Evolutionary conservation across 768 basidiomycete genomes (phyloP).

Genomic region (Lentinula sp.): DNA sequence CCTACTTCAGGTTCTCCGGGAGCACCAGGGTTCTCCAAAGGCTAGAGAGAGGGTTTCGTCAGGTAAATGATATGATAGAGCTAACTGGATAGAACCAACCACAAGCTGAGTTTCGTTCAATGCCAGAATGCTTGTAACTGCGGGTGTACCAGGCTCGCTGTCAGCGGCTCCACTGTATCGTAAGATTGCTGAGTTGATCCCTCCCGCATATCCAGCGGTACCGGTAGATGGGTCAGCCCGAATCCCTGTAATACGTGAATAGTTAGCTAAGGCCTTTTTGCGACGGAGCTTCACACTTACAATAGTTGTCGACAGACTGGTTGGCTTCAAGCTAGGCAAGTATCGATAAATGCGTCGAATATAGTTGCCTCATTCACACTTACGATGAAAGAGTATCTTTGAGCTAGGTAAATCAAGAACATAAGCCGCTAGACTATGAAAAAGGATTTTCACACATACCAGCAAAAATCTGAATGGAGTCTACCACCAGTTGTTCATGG

Average conservation of each 20-base stretch:
- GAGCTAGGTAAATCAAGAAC: constrained; percentile 8
- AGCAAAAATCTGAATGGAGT: constrained; percentile 31
- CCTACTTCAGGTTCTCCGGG: constrained; percentile 26
- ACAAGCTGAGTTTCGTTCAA: constrained; percentile 23
- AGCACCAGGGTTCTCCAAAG: constrained; percentile 15
- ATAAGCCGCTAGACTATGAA: background rate
- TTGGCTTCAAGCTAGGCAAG: constrained; percentile 23
- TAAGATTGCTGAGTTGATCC: constrained; percentile 31
- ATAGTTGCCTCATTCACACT: background rate
- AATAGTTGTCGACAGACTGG: constrained; percentile 33
- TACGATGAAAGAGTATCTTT: constrained; percentile 36
- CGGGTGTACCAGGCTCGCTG: constrained; percentile 21
- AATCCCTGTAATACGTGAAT: constrained; percentile 17
- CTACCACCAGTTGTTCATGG: constrained; percentile 24
- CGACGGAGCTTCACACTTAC: constrained; percentile 9
- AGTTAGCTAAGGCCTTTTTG: background rate
- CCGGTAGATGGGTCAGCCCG: constrained; percentile 23
- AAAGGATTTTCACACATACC: constrained; percentile 2
- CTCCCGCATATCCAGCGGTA: constrained; percentile 20
- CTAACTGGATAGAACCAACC: background rate
- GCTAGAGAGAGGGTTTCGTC: background rate
- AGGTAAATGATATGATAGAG: background rate
- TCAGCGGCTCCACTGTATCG: constrained; percentile 29
- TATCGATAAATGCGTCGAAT: background rate
- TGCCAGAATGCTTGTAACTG: background rate